Base-by-base conservation (phyloP, 192 early-diverging fungal genomes). In the Podila epigama region DNA sequence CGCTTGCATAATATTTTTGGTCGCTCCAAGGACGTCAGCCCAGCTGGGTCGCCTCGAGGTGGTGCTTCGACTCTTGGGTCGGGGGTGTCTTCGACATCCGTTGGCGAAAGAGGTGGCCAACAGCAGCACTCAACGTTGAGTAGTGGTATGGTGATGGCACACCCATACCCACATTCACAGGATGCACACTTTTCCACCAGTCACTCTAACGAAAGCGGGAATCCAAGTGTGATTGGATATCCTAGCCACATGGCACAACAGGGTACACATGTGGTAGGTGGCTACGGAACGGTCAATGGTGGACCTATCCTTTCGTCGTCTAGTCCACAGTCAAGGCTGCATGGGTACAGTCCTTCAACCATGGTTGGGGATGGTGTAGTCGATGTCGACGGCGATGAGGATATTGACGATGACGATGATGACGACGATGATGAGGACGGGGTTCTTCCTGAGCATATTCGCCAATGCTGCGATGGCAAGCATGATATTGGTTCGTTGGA, bases 381-480 rank as follows among this genome's bases (percentile, higher is more conserved):
- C 25, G 44, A 5, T 22, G 62, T 15, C 16, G 57, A 72, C n/a
- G 70, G 61, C 13, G 51, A 75, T 27, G 70, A 55, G 18, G 65
- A 75, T 25, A n/a, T 41, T 20, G 55, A 44, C 18, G 53, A 67
- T 4, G 63, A 63, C 4, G 52, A 44, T 4, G 60, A 68, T 5
- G 73, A 66, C 3, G 63, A 66, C 16, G 70, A 77, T 20, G 62
- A 66, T 0, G 72, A 77, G 25, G 73, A 77, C 44, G 73, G 53
- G 9, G 73, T 66, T 55, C 29, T 77, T 22, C 73, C 73, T 0
- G 73, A 77, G 50, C 73, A 77, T 60, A 58, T 77, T 1, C 66
- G 73, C 29, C 73, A 68, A 40, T 77, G 65, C 66, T 68, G 73
- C 35, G 73, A 68, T 32, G 66, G 73, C 50, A 77, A 77, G 53